Conservation (phyloP, 192 early-diverging fungal genomes). For the Coemansia sp. region DNA sequence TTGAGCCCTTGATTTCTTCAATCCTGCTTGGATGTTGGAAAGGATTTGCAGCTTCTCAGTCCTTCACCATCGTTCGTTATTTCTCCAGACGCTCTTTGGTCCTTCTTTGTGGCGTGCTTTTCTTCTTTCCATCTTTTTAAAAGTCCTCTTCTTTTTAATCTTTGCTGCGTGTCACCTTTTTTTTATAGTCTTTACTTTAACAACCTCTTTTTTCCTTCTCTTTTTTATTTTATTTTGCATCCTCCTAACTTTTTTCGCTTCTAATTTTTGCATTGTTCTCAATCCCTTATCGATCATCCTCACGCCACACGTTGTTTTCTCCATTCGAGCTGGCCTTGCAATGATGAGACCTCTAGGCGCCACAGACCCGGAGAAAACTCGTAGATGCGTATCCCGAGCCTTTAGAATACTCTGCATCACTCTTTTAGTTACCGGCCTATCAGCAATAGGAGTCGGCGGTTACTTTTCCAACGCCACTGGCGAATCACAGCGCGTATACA, state of each 20-base stretch:
- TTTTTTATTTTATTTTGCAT: background rate
- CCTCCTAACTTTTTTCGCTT: background rate
- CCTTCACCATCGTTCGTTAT: background rate
- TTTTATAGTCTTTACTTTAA: background rate
- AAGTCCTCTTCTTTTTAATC: slow-evolving; percentile 11
- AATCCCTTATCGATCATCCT: background rate
- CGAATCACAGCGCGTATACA: slow-evolving; percentile 21
- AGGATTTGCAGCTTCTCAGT: slow-evolving; percentile 5
- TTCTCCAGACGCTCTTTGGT: background rate
- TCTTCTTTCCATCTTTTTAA: background rate
- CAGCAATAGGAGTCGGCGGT: slow-evolving; percentile 23
- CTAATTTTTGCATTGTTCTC: background rate
- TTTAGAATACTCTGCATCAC: slow-evolving; percentile 12
- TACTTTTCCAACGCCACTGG: slow-evolving; percentile 30
- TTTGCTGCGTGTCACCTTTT: background rate
- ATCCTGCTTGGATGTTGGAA: background rate
- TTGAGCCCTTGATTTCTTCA: background rate
- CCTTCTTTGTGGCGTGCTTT: background rate
- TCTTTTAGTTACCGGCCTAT: slow-evolving; percentile 22
- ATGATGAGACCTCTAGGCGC: background rate
- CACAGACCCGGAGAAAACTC: background rate
- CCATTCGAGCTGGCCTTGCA: background rate
- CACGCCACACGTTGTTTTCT: background rate
- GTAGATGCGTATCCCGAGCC: background rate
- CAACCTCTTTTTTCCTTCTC: background rate